These are phyloP conservation scores for Fonsecaea nubica DNA, from an alignment of 2,329 filamentous ascomycete species.

Conservation along the genomic window DNA sequence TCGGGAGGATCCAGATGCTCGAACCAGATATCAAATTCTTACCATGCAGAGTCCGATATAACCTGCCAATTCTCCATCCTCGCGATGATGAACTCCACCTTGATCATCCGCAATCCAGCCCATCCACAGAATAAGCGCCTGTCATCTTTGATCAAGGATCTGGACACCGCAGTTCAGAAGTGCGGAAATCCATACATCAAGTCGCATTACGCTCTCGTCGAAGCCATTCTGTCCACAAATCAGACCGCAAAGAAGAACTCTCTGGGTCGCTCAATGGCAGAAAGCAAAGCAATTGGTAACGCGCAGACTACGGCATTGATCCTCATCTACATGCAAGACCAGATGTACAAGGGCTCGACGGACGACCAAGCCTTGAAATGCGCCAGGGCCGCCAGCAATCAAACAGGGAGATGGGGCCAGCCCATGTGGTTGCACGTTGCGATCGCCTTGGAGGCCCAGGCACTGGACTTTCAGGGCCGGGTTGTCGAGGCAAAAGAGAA, in stretches of 20 bases:
- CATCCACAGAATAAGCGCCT: constrained; percentile 66
- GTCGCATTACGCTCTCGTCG: constrained; percentile 77
- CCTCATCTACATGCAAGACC: constrained; percentile 81
- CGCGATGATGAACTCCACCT: constrained; percentile 68
- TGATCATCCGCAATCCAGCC: constrained; percentile 71
- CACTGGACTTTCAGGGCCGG: constrained; percentile 74
- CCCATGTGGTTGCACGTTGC: constrained; percentile 80
- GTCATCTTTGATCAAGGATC: constrained; percentile 65
- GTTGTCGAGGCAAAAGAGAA: constrained; percentile 56
- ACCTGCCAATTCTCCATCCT: constrained; percentile 71
- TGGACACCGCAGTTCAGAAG: constrained; percentile 71
- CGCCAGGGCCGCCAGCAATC: constrained; percentile 70
- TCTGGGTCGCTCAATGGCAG: constrained; percentile 74
- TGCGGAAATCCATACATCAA: constrained; percentile 77
- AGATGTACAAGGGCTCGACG: constrained; percentile 81
- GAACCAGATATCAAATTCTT: constrained; percentile 17
- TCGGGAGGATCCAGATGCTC: constrained; percentile 39
- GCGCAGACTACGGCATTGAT: constrained; percentile 81
- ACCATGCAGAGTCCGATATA: constrained; percentile 46
- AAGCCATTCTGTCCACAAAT: constrained; percentile 70
- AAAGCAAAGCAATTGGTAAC: constrained; percentile 73
- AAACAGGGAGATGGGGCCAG: constrained; percentile 73
- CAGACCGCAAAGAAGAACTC: constrained; percentile 79
- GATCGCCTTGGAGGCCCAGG: constrained; percentile 77
- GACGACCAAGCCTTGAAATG: constrained; percentile 81